phyloP scores from a whole-genome alignment of 495 filamentous ascomycete species.

The Penicillium herquei region DNA sequence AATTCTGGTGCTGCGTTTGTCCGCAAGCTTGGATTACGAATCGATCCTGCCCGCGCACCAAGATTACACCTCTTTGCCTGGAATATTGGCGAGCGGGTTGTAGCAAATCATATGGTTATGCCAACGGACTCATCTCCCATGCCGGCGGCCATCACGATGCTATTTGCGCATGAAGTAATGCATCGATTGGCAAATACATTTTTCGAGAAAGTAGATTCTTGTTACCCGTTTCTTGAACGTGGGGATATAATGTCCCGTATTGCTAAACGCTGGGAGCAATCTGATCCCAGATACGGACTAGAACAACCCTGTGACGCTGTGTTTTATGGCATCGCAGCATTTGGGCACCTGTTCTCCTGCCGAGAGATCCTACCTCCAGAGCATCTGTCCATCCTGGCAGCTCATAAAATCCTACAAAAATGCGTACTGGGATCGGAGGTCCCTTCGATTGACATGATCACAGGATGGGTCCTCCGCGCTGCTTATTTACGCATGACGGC shows the following conservation, averaged over 20 bases:
- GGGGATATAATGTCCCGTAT: slow-evolving; percentile 30
- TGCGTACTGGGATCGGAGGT: slow-evolving; percentile 27
- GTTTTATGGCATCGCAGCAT: slow-evolving; percentile 48
- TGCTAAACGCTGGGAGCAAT: slow-evolving; percentile 35
- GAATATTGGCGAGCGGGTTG: slow-evolving; percentile 48
- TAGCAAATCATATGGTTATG: slow-evolving; percentile 13
- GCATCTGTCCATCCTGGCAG: slow-evolving; percentile 37
- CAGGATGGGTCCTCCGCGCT: slow-evolving; percentile 52
- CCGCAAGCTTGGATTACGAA: slow-evolving; percentile 48
- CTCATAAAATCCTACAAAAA: slow-evolving; percentile 45
- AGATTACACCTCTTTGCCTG: slow-evolving; percentile 56
- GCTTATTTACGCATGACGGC: slow-evolving; percentile 53
- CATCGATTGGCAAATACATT: slow-evolving; percentile 37
- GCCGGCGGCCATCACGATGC: slow-evolving; percentile 29
- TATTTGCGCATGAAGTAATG: slow-evolving; percentile 45
- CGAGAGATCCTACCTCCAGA: slow-evolving; percentile 33
- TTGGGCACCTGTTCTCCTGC: slow-evolving; percentile 47
- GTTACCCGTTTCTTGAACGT: slow-evolving; percentile 51
- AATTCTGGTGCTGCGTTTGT: slow-evolving; percentile 59
- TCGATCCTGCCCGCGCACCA: slow-evolving; percentile 50
- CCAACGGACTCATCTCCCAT: slow-evolving; percentile 1
- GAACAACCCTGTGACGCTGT: slow-evolving; percentile 41
- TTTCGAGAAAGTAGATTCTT: slow-evolving; percentile 50
- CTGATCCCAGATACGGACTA: slow-evolving; percentile 8
- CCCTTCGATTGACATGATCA: slow-evolving; percentile 38